phyloP scores from a whole-genome alignment of 2,329 filamentous ascomycete species.

The Macrophomina tecta region DNA sequence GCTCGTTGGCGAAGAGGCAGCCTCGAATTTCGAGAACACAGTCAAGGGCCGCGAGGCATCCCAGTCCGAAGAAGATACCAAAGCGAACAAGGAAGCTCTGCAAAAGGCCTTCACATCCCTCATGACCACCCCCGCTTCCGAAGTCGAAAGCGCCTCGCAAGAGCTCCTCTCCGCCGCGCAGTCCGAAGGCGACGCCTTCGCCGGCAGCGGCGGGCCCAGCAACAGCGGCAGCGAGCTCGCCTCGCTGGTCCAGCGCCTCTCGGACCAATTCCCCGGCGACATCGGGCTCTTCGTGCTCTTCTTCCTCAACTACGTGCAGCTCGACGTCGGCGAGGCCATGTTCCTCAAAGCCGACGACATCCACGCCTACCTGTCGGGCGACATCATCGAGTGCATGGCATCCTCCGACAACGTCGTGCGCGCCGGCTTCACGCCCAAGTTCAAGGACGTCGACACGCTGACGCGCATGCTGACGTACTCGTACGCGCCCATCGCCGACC shows the following conservation, averaged over 20 bases:
- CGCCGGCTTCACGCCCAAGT: constrained; percentile 96
- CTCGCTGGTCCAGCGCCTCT: constrained; percentile 76
- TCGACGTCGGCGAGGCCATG: constrained; percentile 89
- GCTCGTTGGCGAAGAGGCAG: constrained; percentile 55
- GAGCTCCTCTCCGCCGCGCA: constrained; percentile 75
- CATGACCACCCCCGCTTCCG: constrained; percentile 76
- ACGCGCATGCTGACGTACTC: constrained; percentile 93
- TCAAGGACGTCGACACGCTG: constrained; percentile 91
- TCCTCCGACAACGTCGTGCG: constrained; percentile 98
- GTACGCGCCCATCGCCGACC: constrained; percentile 90
- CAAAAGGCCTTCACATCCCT: constrained; percentile 76
- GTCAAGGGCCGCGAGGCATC: constrained; percentile 60
- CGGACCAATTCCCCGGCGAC: constrained; percentile 85
- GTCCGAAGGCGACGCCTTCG: constrained; percentile 70
- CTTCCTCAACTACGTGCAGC: constrained; percentile 93
- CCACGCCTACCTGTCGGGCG: constrained; percentile 89
- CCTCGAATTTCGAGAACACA: constrained; percentile 52
- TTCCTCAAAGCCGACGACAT: constrained; percentile 97
- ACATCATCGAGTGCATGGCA: constrained; percentile 99
- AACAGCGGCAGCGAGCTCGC: constrained; percentile 74
- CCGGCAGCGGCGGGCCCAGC: constrained; percentile 61
- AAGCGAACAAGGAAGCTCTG: constrained; percentile 76
- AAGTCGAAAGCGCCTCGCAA: constrained; percentile 67
- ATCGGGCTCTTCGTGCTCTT: constrained; percentile 95
- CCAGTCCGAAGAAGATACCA: constrained; percentile 54